Conservation (phyloP, 179 eudicot species). For the Camellia oleifera region DNA sequence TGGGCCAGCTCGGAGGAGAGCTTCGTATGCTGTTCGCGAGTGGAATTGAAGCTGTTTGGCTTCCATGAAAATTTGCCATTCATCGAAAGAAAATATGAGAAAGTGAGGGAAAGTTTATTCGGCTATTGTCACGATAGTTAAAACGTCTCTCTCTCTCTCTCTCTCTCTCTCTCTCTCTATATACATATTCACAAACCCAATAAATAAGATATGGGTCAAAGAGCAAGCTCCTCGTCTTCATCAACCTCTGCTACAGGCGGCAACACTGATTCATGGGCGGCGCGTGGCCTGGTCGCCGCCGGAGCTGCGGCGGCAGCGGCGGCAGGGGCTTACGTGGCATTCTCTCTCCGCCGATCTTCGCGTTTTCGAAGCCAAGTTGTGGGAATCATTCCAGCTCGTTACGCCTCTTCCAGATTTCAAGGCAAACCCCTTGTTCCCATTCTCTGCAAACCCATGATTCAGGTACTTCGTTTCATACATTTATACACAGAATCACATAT, state of each 20-base stretch:
- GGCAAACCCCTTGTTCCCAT: conserved; percentile 58
- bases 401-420: conserved; percentile 51
- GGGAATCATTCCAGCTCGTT: conserved; percentile 57
- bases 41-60: conserved; percentile 1
- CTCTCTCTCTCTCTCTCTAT: no score
- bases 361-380: conserved; percentile 44
- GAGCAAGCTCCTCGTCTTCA: not conserved
- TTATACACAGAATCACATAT: not conserved
- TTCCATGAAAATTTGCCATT: conserved; percentile 17
- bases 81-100: not conserved
- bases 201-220: not conserved
- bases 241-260: not conserved
- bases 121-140: not conserved
- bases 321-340: conserved; percentile 36
- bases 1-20: conserved; percentile 30
- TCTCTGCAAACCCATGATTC: conserved; percentile 63
- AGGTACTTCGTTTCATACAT: conserved; percentile 22
- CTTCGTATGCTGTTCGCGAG: conserved; percentile 18
- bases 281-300: conserved; percentile 24
- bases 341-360: conserved; percentile 33
- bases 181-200: no score
- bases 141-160: no score
- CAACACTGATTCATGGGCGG: conserved; percentile 27
- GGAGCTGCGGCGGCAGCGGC: conserved; percentile 30
- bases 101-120: not conserved